These are phyloP conservation scores for Pyricularia sp. DNA, from an alignment of 2,329 filamentous ascomycete genomes.

Conservation along the genomic window DNA sequence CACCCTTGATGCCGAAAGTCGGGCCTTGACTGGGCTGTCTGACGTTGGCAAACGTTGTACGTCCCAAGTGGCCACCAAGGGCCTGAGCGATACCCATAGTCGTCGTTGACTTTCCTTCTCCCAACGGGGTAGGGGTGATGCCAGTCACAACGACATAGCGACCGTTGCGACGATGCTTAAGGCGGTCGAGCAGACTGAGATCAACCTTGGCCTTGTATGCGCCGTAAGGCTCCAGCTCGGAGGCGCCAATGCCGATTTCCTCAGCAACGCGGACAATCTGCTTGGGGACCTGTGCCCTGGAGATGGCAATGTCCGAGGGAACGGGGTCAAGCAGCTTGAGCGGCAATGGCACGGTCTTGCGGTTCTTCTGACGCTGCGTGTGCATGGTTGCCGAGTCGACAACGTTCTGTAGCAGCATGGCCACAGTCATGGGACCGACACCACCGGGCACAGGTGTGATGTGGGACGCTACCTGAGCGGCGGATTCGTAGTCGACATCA, in stretches of 20 bases:
- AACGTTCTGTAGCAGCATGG: slow-evolving; percentile 95
- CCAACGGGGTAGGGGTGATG: slow-evolving; percentile 92
- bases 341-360: slow-evolving; percentile 73
- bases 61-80: slow-evolving; percentile 77
- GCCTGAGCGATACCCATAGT: slow-evolving; percentile 94
- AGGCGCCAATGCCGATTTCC: slow-evolving; percentile 78
- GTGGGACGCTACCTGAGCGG: slow-evolving; percentile 74
- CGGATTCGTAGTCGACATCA: slow-evolving; percentile 86
- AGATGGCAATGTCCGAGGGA: slow-evolving; percentile 93
- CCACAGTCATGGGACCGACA: slow-evolving; percentile 97
- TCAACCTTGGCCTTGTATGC: slow-evolving; percentile 95
- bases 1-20: slow-evolving; percentile 98
- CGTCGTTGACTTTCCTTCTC: slow-evolving; percentile 96
- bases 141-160: slow-evolving; percentile 89
- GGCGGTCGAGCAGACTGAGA: slow-evolving; percentile 68
- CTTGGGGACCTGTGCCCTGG: slow-evolving; percentile 84
- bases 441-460: slow-evolving; percentile 96
- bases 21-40: slow-evolving; percentile 94
- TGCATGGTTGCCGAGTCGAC: slow-evolving; percentile 75
- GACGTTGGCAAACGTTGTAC: slow-evolving; percentile 91
- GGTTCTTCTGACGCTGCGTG: slow-evolving; percentile 73
- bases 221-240: slow-evolving; percentile 91
- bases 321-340: slow-evolving; percentile 72
- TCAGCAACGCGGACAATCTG: slow-evolving; percentile 74
- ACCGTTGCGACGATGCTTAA: slow-evolving; percentile 80